Evolutionary conservation across 805 yeast genomes (phyloP).

Genomic region (Pichia eremophila): DNA sequence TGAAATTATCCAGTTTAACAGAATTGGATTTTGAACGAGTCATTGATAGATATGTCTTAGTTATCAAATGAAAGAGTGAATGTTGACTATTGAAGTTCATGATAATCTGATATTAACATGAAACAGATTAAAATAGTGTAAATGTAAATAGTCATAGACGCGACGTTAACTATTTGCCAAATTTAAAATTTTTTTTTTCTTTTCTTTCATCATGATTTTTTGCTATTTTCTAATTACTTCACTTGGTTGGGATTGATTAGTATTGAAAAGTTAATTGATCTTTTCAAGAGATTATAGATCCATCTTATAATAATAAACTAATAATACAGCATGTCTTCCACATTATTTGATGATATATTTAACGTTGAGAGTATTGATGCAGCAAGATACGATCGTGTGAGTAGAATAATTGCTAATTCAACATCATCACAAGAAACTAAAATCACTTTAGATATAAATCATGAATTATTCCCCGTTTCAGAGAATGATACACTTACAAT

Average conservation of each 20-base stretch:
- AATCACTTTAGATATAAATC: slow-evolving; percentile 80
- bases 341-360: slow-evolving; percentile 90
- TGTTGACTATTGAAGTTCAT: too few species aligned
- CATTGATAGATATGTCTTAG: too few species aligned
- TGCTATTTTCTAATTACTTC: too few species aligned
- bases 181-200: too few species aligned
- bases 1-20: neutral
- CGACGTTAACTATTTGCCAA: too few species aligned
- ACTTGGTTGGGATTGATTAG: too few species aligned
- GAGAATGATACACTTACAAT: slow-evolving; percentile 72
- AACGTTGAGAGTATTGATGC: slow-evolving; percentile 74
- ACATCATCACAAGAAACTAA: slow-evolving; percentile 73
- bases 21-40: neutral
- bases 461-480: slow-evolving; percentile 82
- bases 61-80: neutral
- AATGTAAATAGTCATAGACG: too few species aligned
- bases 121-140: too few species aligned
- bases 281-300: too few species aligned
- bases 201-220: too few species aligned
- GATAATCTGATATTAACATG: too few species aligned
- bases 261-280: too few species aligned
- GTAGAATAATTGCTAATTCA: slow-evolving; percentile 81
- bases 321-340: slow-evolving; percentile 41
- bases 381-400: slow-evolving; percentile 86
- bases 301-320: neutral